A percentile compares a stretch with the other conserved stretches of the same genome.
Conservation (phyloP, 2,329 filamentous ascomycete genomes). For the Ophiostoma ips region DNA sequence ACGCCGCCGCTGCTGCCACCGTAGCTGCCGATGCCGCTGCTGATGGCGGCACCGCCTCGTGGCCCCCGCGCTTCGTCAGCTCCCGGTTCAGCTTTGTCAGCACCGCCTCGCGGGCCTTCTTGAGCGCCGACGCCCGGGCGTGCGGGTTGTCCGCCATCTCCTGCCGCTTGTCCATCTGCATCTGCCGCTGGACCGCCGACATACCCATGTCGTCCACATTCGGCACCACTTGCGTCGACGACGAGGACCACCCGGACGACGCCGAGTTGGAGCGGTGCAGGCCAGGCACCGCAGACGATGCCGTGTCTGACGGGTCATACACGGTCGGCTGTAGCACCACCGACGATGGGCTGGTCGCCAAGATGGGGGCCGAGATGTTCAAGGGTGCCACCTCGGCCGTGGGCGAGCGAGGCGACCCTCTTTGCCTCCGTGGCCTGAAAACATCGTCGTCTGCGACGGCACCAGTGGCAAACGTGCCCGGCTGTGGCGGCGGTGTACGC, state of each 20-base stretch:
- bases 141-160: slow-evolving; percentile 38
- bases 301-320: slow-evolving; percentile 32
- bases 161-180: slow-evolving; percentile 31
- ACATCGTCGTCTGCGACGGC: slow-evolving; percentile 8
- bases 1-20: slow-evolving; percentile 8
- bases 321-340: slow-evolving; percentile 42
- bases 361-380: slow-evolving; percentile 36
- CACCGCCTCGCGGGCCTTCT: slow-evolving; percentile 46
- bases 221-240: not conserved
- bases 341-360: slow-evolving; percentile 33
- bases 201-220: slow-evolving; percentile 29
- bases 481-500: slow-evolving; percentile 7
- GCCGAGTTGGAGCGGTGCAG: slow-evolving; percentile 3
- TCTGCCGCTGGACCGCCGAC: slow-evolving; percentile 43
- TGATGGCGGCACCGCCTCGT: slow-evolving; percentile 9
- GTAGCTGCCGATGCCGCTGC: slow-evolving; percentile 4
- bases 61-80: slow-evolving; percentile 22
- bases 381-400: slow-evolving; percentile 12
- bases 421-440: slow-evolving; percentile 12
- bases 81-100: slow-evolving; percentile 43
- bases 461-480: no score
- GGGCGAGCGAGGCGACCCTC: slow-evolving; percentile 7
- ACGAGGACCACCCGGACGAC: not conserved
- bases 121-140: slow-evolving; percentile 39
- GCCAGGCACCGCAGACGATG: not conserved